Evolutionary conservation across 2,329 filamentous ascomycete species (phyloP), one percentile per base, ranked within the genome.

Genomic region (Paradendryphiella salina): DNA sequence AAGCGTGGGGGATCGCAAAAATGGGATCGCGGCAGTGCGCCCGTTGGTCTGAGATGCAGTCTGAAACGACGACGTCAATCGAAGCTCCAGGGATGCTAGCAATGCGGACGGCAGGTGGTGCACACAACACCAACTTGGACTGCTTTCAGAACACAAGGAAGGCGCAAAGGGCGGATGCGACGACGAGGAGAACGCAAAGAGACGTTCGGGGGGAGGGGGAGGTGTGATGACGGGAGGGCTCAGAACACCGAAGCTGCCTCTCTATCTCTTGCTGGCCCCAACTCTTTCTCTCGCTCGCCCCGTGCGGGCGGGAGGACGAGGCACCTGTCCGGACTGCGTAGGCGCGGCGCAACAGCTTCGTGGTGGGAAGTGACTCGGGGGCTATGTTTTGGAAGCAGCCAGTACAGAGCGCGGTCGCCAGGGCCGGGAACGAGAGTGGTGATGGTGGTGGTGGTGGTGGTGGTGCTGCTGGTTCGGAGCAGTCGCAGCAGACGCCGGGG

Each of bases 41-140:
- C 36, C 36, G 57, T 55, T 61, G 64, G 58, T 59, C 52, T 59
- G 56, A 56, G 64, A 65, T 64, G 54, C 46, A 59, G 63, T 54
- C 61, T 70, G 68, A 70, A 71, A 70, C 69, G 59, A 44, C 66
- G 62, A 69, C 56, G 59, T 56, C 34, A 46, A 53, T 50, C 39
- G 48, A 47, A 41, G 46, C 48, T 43, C 54, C 43, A 37, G 47
- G 55, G 50, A 50, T 40, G 46, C 48, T 51, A 21, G 52, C 51
- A 52, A 35, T 47, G 57, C 52, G 45, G 20, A 35, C 5, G 28
- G 48, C 31, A 35, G 43, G 21, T n/a, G 28, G 39, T 21, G 52
- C 48, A 52, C 41, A 47, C 54, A 37, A 40, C 14, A 23, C 38
- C 18, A 31, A 5, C 10, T 15, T 11, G 23, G 23, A 26, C 23